These are phyloP conservation scores for Trypanosoma congolense DNA, from an alignment of 208 protist species.

Conservation along the genomic window DNA sequence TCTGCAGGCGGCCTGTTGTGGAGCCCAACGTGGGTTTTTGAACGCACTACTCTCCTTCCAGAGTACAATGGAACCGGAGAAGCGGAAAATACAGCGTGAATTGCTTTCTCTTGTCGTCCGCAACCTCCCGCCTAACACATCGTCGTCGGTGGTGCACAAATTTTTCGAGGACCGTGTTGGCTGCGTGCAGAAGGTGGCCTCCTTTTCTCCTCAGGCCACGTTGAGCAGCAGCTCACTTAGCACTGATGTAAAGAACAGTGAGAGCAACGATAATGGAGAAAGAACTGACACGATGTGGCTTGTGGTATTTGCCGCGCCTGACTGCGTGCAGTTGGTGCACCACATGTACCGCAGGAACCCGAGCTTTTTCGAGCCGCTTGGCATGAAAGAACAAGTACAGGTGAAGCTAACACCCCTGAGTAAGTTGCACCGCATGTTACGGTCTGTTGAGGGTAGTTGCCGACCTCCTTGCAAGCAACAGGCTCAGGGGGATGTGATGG, in stretches of 20 bases:
- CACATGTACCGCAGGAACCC: constrained; percentile 20
- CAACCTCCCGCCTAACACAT: constrained; percentile 31
- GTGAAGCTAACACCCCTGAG: constrained; percentile 58
- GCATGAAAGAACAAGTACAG: constrained; percentile 34
- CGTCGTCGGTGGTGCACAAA: constrained; percentile 28
- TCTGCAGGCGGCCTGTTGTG: constrained; percentile 36
- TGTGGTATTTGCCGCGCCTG: constrained; percentile 62
- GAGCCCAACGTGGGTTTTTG: constrained; percentile 84
- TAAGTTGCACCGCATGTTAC: constrained; percentile 26
- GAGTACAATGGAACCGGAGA: constrained; percentile 42
- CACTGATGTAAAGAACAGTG: constrained; percentile 1
- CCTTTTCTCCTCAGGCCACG: constrained; percentile 15
- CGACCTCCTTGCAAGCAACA: no score
- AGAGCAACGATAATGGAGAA: not conserved
- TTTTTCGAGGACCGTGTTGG: constrained; percentile 72
- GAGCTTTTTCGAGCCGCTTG: constrained; percentile 30
- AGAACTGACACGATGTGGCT: constrained; percentile 40
- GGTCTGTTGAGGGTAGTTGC: no score
- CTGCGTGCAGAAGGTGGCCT: constrained; percentile 60
- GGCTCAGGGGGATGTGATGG: not conserved
- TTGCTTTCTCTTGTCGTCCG: constrained; percentile 54
- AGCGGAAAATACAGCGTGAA: constrained; percentile 39
- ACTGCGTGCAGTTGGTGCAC: constrained; percentile 47
- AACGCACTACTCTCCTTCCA: constrained; percentile 66
- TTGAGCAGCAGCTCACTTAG: no score